Evolutionary conservation across 2,329 filamentous ascomycete genomes (phyloP).

Genomic region (Aspergillus neoniger): DNA sequence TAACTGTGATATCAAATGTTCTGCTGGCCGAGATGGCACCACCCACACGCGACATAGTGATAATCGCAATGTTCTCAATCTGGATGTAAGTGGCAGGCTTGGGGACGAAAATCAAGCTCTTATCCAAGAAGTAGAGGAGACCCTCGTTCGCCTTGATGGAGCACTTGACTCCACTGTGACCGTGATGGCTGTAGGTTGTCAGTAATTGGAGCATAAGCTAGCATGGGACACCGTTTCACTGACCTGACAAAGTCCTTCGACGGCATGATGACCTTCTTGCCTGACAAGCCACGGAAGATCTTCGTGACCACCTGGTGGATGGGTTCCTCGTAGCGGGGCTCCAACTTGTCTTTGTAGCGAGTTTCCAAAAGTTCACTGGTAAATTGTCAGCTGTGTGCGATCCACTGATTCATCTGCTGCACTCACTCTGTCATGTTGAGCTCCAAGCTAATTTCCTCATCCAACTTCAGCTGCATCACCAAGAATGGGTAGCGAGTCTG

Average conservation of each 20-base stretch:
- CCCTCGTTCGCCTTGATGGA: conserved; percentile 99
- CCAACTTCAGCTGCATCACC: conserved; percentile 98
- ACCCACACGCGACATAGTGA: conserved; percentile 94
- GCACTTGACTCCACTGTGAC: conserved; percentile 95
- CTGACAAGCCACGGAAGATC: conserved; percentile 90
- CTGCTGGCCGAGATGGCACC: conserved; percentile 90
- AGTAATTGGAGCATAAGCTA: neutral
- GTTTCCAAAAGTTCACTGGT: conserved; percentile 70
- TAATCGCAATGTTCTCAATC: conserved; percentile 86
- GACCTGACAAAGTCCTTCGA: conserved; percentile 88
- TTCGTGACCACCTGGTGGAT: conserved; percentile 92
- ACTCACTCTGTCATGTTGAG: conserved; percentile 82
- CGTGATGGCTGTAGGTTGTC: conserved; percentile 66
- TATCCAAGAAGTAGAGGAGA: conserved; percentile 94
- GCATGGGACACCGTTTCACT: conserved; percentile 12
- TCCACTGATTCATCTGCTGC: neutral
- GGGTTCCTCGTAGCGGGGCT: conserved; percentile 87
- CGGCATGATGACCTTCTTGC: conserved; percentile 91
- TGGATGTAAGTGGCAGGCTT: conserved; percentile 97
- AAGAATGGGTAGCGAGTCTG: conserved; percentile 98
- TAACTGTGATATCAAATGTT: conserved; percentile 95
- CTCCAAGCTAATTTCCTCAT: conserved; percentile 95
- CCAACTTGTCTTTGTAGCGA: conserved; percentile 87
- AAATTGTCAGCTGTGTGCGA: conserved; percentile 16
- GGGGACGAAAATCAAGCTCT: conserved; percentile 98